Base-by-base conservation (phyloP, 2,329 filamentous ascomycete genomes). In the Capronia epimyces region DNA sequence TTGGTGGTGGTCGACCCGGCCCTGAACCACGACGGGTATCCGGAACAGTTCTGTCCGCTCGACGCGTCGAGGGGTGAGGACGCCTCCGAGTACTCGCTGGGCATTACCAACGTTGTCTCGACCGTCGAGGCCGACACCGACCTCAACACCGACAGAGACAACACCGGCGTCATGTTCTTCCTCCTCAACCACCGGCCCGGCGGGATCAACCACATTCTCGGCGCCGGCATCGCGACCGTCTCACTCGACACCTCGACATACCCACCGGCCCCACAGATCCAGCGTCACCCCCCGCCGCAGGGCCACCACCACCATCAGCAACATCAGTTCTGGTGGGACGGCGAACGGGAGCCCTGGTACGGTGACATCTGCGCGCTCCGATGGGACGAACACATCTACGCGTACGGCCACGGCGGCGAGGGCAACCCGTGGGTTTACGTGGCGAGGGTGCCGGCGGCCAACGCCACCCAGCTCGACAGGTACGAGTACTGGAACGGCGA, bases 401-500 rank as follows among this genome's bases (percentile, higher is more conserved):
- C 60, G 12, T 63, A 63, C 41, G 60, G 60, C 27, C 60, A 63
- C 48, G 60, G 55, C 16, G 57, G 56, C 29, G 54, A 57, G 24
- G 43, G 27, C 16, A 60, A 56, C 43, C 56, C 58, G 10, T 63
- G 49, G 49, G 52, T 62, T 7, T 63, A 63, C 31, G 37, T 61
- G 6, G 34, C 60, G 13, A 48, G 60, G n/a, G 60, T 58, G 6
- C 36, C n/a, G 10, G 31, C 39, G 2, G 31, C 53, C 2, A 42
- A 57, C 22, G 58, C 58, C 7, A 58, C 55, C 7, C 42, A 53
- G 13, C 46, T 63, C 32, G 25, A 46, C 12, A 51, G 49, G 22
- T 63, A 63, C 40, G 60, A 63, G 37, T 63, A 63, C 42, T 63
- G 59, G 59, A 62, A 63, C 44, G 60, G 60, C 8, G 34, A 49